Conservation (phyloP, 2,329 filamentous ascomycete genomes). For the Trichophyton rubrum region DNA sequence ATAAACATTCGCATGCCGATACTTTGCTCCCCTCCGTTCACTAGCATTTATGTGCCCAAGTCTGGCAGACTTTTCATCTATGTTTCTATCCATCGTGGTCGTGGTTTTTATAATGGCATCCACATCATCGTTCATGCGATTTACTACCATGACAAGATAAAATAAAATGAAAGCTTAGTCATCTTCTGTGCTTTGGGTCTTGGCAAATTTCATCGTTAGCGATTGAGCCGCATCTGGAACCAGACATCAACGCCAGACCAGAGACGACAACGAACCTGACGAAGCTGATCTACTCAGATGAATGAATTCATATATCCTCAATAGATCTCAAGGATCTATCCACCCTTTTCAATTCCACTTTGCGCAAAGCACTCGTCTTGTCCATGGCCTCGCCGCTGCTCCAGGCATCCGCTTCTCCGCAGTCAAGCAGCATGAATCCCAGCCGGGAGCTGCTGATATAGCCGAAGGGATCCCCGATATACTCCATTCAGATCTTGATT, state of each 20-base stretch:
- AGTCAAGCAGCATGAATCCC: neutral
- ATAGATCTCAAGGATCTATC: conserved; percentile 60
- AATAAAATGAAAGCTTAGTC: neutral
- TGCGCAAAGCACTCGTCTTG: conserved; percentile 51
- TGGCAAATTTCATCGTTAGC: neutral
- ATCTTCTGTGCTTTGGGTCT: too few relatives aligned
- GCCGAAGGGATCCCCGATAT: conserved; percentile 5
- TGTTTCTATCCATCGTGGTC: neutral
- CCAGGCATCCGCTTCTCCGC: conserved; percentile 55
- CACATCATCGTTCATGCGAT: neutral
- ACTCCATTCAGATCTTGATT: conserved; percentile 14
- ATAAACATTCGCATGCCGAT: conserved; percentile 40
- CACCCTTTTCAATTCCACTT: conserved; percentile 51
- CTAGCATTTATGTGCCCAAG: neutral
- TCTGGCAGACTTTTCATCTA: neutral
- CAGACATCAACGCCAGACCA: too few relatives aligned
- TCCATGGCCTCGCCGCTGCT: conserved; percentile 56
- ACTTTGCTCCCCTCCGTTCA: neutral
- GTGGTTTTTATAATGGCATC: neutral
- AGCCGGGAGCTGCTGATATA: conserved; percentile 2
- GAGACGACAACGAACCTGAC: neutral
- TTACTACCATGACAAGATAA: neutral
- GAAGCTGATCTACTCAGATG: conserved; percentile 31
- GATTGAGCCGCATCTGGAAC: neutral
- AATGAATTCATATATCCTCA: conserved; percentile 67